Percentiles rank a stretch among this genome's conserved stretches.
phyloP scores from a whole-genome alignment of 2,329 filamentous ascomycete species.

The Fusarium robinianum region DNA sequence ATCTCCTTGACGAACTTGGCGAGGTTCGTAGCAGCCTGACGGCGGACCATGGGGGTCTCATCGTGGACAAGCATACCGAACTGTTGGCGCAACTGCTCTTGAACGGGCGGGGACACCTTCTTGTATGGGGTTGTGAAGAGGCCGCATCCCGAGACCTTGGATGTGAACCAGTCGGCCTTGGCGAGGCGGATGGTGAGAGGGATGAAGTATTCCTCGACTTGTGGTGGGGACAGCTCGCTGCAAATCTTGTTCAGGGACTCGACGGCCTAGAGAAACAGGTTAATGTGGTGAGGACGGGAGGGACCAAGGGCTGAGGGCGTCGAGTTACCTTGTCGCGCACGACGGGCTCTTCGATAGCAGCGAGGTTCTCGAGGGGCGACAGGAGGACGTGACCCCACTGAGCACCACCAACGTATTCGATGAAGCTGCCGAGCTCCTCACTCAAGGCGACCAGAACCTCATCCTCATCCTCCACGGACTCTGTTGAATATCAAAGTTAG shows the following conservation, averaged over 20 bases:
- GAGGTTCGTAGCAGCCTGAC: slow-evolving; percentile 94
- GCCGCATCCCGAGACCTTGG: slow-evolving; percentile 96
- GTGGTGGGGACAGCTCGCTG: slow-evolving; percentile 83
- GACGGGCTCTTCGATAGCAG: slow-evolving; percentile 96
- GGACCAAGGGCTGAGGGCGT: slow-evolving; percentile 22
- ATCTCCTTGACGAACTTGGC: slow-evolving; percentile 98
- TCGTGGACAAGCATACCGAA: slow-evolving; percentile 94
- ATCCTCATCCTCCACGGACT: slow-evolving; percentile 98
- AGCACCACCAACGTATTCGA: slow-evolving; percentile 95
- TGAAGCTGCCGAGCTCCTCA: slow-evolving; percentile 94
- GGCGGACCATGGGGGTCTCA: slow-evolving; percentile 98
- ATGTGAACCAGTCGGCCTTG: slow-evolving; percentile 99
- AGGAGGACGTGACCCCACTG: slow-evolving; percentile 95
- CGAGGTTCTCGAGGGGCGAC: slow-evolving; percentile 95
- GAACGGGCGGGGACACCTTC: slow-evolving; percentile 83
- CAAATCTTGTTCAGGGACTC: slow-evolving; percentile 99
- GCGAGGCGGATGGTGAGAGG: slow-evolving; percentile 93
- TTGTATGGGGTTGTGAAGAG: slow-evolving; percentile 93
- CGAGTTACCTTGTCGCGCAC: slow-evolving; percentile 88
- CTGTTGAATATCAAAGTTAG: slow-evolving; percentile 53
- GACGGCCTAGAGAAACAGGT: slow-evolving; percentile 69
- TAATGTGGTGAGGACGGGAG: slow-evolving; percentile 1
- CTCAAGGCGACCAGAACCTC: slow-evolving; percentile 96
- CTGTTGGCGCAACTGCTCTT: slow-evolving; percentile 89
- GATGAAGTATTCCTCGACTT: slow-evolving; percentile 97